These are phyloP conservation scores for Oryza brachyantha DNA, from an alignment of 176 grass and related monocot genomes.

Conservation along the genomic window DNA sequence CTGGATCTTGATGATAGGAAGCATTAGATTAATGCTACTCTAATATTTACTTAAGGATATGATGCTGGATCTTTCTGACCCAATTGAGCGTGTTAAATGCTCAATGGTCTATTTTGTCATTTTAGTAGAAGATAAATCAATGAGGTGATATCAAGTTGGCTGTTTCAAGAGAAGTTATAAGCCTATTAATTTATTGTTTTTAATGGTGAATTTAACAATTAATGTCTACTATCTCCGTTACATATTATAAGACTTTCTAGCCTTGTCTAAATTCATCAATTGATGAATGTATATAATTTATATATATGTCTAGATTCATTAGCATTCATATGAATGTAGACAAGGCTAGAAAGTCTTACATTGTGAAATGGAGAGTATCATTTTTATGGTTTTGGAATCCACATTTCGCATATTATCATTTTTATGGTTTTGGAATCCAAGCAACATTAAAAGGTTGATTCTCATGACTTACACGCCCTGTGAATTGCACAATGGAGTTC, in stretches of 20 bases:
- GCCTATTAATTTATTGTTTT: not conserved
- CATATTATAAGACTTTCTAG: too few species aligned
- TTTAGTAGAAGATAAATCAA: not conserved
- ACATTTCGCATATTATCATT: not conserved
- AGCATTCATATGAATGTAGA: too few species aligned
- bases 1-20: not conserved
- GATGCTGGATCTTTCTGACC: too few species aligned
- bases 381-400: conserved; percentile 19
- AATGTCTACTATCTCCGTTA: too few species aligned
- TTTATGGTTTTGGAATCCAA: conserved; percentile 28
- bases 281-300: too few species aligned
- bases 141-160: not conserved
- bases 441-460: conserved; percentile 7
- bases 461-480: not conserved
- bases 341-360: too few species aligned
- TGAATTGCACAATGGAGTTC: not conserved
- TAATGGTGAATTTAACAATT: too few species aligned
- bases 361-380: too few species aligned
- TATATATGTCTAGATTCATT: too few species aligned
- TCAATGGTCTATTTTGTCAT: not conserved
- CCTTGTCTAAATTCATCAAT: too few species aligned
- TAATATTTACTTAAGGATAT: not conserved
- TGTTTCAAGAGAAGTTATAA: not conserved
- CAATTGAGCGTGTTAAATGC: not conserved
- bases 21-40: not conserved